Conservation (phyloP, 768 basidiomycete genomes). For the Erythrobasidium yunnanense region DNA sequence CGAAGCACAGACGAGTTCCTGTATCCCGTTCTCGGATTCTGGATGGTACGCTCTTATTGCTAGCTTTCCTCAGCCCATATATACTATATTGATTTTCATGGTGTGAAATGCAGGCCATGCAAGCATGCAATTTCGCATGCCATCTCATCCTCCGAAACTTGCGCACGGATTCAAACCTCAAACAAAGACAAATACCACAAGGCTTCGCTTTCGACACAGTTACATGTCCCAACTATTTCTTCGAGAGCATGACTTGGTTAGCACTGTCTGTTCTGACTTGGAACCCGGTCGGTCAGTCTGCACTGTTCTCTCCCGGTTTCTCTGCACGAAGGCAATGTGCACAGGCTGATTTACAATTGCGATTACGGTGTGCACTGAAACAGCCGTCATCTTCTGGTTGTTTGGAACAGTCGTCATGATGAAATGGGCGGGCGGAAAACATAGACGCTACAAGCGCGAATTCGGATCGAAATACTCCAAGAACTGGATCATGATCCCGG, state of each 20-base stretch:
- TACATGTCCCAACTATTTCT: slow-evolving; percentile 88
- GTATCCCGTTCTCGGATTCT: slow-evolving; percentile 55
- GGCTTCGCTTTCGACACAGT: slow-evolving; percentile 85
- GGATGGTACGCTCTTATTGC: slow-evolving; percentile 54
- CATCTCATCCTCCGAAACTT: slow-evolving; percentile 74
- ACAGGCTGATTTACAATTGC: neutral
- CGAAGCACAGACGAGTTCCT: slow-evolving; percentile 52
- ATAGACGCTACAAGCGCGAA: slow-evolving; percentile 77
- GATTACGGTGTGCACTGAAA: neutral
- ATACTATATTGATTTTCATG: neutral
- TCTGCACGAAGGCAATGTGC: neutral
- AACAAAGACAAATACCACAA: slow-evolving; percentile 70
- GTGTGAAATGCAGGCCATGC: slow-evolving; percentile 52
- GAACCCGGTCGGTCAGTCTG: slow-evolving; percentile 56
- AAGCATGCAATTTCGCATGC: slow-evolving; percentile 71
- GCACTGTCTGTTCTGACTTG: slow-evolving; percentile 65
- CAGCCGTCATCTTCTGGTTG: slow-evolving; percentile 52
- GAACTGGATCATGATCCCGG: slow-evolving; percentile 72
- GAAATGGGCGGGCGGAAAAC: slow-evolving; percentile 84
- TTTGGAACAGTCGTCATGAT: slow-evolving; percentile 61
- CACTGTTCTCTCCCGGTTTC: neutral
- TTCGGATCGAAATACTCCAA: slow-evolving; percentile 76
- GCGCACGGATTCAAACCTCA: slow-evolving; percentile 62
- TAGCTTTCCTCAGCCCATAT: neutral
- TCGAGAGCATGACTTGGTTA: slow-evolving; percentile 69